These are phyloP conservation scores for Flaveria linearis DNA, from an alignment of 129 eudicot species.

Conservation along the genomic window DNA sequence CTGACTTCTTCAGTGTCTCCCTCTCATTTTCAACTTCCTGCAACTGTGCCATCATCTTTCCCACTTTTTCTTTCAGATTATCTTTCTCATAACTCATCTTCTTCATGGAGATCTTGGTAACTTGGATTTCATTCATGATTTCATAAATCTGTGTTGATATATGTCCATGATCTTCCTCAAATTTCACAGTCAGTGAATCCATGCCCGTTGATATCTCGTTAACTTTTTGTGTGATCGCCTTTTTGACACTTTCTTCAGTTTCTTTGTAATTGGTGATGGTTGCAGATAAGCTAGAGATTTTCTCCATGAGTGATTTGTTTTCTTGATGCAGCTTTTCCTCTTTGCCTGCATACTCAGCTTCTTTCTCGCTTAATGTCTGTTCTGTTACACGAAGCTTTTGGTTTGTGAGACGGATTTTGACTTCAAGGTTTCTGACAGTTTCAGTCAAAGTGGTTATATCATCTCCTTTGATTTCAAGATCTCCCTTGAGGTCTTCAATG, in stretches of 20 bases:
- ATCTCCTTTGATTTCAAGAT: constrained; percentile 77
- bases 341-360: constrained; percentile 48
- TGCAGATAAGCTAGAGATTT: constrained; percentile 43
- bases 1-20: constrained; percentile 38
- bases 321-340: constrained; percentile 64
- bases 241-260: constrained; percentile 45
- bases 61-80: constrained; percentile 51
- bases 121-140: constrained; percentile 64
- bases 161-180: constrained; percentile 81
- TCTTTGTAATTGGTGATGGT: constrained; percentile 48
- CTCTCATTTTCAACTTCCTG: constrained; percentile 43
- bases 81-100: constrained; percentile 46
- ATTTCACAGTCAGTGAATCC: constrained; percentile 61
- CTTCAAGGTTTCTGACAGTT: constrained; percentile 71
- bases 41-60: constrained; percentile 28
- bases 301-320: constrained; percentile 58
- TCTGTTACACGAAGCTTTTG: constrained; percentile 93
- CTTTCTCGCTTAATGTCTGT: constrained; percentile 69
- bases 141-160: constrained; percentile 60
- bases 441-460: constrained; percentile 60
- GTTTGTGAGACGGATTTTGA: constrained; percentile 72
- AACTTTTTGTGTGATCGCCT: constrained; percentile 50
- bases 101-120: constrained; percentile 46
- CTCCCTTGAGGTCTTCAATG: constrained; percentile 75
- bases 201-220: constrained; percentile 46